Base-by-base conservation (phyloP, 192 early-diverging fungal genomes). In the Gryganskiella cystojenkinii region DNA sequence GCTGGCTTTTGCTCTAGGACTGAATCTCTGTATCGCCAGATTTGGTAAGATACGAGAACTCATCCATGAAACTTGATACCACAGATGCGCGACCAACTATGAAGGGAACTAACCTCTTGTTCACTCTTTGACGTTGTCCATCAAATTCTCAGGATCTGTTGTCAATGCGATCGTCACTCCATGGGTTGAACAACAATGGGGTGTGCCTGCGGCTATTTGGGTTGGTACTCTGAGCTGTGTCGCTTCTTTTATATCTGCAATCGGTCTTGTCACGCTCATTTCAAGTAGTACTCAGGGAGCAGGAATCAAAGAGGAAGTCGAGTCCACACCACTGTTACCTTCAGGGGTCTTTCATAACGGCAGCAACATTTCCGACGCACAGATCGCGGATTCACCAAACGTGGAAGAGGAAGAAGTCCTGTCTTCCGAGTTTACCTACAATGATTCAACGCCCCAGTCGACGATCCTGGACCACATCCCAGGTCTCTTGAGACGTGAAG, bases 121-220 rank as follows among this genome's bases (percentile, higher is more conserved):
- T n/a, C n/a, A n/a, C n/a, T n/a, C n/a, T n/a, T n/a, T n/a, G n/a
- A n/a, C n/a, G n/a, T n/a, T n/a, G n/a, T n/a, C n/a, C n/a, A n/a
- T n/a, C n/a, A n/a, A n/a, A n/a, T n/a, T n/a, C n/a, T n/a, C 40
- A 76, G 73, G 73, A 1, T 76, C 73, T 40, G 73, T 76, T 20
- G 65, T 76, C 15, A 76, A 76, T 46, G 33, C 73, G 6, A 31
- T 76, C 15, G 46, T 76, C 11, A 76, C 73, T 3, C 73, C 73
- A 3, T 76, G 73, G 73, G 65, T 44, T 3, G 73, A 76, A 33
- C 73, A 76, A 33, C 35, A 57, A 17, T 76, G 73, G 73, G 73
- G 51, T 20, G 73, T 76, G 13, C 73, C 73, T 3, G 68, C 65
- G 4, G 73, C 73, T 2, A 31, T 76, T 17, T 76, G 73, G 73